Conservation (phyloP, 1,139 yeast genomes). For the Scheffersomyces titani region DNA sequence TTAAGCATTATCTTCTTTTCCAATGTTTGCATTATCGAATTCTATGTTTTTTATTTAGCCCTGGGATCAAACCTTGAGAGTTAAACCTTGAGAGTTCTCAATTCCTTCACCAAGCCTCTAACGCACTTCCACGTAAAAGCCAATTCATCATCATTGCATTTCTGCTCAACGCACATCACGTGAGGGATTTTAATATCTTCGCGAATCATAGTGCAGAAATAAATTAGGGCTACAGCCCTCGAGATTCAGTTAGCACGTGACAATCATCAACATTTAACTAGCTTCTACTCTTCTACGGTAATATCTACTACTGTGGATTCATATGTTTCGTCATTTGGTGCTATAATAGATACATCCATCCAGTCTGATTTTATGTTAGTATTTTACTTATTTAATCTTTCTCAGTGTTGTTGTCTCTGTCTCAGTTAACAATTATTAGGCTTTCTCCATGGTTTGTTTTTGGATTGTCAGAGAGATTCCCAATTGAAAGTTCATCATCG, state of each 20-base stretch:
- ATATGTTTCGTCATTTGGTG: neutral
- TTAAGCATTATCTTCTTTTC: no score
- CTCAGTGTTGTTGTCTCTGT: neutral
- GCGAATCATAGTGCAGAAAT: neutral
- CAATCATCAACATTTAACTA: neutral
- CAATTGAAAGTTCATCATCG: slow-evolving; percentile 34
- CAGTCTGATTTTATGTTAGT: neutral
- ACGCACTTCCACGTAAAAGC: slow-evolving; percentile 68
- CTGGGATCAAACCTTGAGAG: no score
- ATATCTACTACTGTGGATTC: neutral
- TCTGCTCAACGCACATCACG: no score
- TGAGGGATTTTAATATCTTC: neutral
- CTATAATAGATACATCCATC: neutral
- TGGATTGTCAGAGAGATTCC: slow-evolving; percentile 43
- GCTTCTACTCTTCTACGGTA: neutral
- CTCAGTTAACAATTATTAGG: slow-evolving; percentile 20
- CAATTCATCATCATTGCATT: slow-evolving; percentile 59
- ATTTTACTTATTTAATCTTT: no score
- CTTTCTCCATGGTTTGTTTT: slow-evolving; percentile 29
- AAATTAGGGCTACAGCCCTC: slow-evolving; percentile 12
- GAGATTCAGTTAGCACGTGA: neutral
- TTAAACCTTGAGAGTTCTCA: no score
- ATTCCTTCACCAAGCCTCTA: slow-evolving; percentile 47
- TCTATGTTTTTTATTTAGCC: no score
- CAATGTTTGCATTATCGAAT: no score